Base-by-base conservation (phyloP, 148 eudicot species). In the Dysphania ambrosioides region DNA sequence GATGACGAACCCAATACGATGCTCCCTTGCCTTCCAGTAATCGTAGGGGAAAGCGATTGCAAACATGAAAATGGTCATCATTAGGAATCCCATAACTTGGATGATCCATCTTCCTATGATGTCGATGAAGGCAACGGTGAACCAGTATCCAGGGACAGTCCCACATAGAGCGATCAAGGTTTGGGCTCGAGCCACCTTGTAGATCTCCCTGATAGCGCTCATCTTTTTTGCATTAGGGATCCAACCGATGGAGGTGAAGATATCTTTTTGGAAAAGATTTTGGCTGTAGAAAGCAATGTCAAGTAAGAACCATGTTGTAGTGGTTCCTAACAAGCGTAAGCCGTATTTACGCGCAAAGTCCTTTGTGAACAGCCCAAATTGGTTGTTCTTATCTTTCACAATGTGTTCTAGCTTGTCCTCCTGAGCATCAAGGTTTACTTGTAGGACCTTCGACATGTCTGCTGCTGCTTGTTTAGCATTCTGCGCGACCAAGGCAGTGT, bases 51-150 rank as follows among this genome's bases (percentile, higher is more conserved):
- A 76, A 4, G 90, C 92, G 0, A 91, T 73, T 0, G 91, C 96
- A 21, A 91, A 87, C 96, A 91, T 91, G 84, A 91, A 91, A 15
- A 91, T 82, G 0, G 92, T 88, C 96, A 91, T 91, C 85, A 91
- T 82, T 64, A 85, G 72, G 81, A 91, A 91, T 5, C 96, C 96
- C 74, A 85, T 77, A 6, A 91, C 8, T 68, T 91, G 92, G 76
- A 91, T 88, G 4, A 78, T 76, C 44, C 86, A 85, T 24, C 92
- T 75, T 0, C 96, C 96, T 0, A 91, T 84, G 11, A 81, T 71
- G 23, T 91, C 92, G 6, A 91, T 91, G 1, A 91, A 78, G n/a
- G 72, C 79, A 1, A 91, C 91, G 0, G 92, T 91, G 70, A 88
- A 88, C 96, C 92, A 91, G 41, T 91, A 88, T 1, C 96, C 96